These are phyloP conservation scores for Ustilago cynodontis DNA, from an alignment of 1,284 basidiomycete genomes.

Conservation along the genomic window DNA sequence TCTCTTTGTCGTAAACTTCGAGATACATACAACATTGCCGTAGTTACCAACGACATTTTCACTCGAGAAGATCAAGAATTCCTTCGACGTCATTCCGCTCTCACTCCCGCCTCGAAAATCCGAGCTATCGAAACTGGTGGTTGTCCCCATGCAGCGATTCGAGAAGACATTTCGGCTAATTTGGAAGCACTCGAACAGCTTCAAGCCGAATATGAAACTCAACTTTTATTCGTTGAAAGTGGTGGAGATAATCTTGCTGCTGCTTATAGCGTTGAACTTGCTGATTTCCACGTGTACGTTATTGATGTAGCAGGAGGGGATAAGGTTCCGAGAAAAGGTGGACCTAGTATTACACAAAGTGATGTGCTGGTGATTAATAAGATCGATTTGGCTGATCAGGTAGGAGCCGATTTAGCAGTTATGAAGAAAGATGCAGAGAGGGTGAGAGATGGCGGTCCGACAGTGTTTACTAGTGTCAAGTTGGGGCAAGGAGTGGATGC, in stretches of 20 bases:
- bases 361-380: constrained; percentile 92
- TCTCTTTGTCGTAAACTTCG: constrained; percentile 89
- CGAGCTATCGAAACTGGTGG: constrained; percentile 89
- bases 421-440: constrained; percentile 92
- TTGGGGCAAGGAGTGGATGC: constrained; percentile 84
- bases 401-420: constrained; percentile 91
- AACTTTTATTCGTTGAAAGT: constrained; percentile 84
- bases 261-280: constrained; percentile 93
- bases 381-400: constrained; percentile 82
- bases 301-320: constrained; percentile 85
- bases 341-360: constrained; percentile 84
- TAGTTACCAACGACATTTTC: constrained; percentile 69
- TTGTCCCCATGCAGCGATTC: constrained; percentile 69
- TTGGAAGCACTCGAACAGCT: constrained; percentile 93
- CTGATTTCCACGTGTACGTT: constrained; percentile 83
- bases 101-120: constrained; percentile 82
- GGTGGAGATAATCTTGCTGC: constrained; percentile 96
- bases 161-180: constrained; percentile 97
- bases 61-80: constrained; percentile 97
- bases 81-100: constrained; percentile 88
- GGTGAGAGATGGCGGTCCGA: constrained; percentile 95
- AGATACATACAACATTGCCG: constrained; percentile 88
- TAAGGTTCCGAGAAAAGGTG: constrained; percentile 97
- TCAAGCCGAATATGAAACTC: constrained; percentile 79
- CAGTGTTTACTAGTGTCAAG: constrained; percentile 89